Evolutionary conservation across 2,329 filamentous ascomycete species (phyloP).

Genomic region (Graphium sp.): DNA sequence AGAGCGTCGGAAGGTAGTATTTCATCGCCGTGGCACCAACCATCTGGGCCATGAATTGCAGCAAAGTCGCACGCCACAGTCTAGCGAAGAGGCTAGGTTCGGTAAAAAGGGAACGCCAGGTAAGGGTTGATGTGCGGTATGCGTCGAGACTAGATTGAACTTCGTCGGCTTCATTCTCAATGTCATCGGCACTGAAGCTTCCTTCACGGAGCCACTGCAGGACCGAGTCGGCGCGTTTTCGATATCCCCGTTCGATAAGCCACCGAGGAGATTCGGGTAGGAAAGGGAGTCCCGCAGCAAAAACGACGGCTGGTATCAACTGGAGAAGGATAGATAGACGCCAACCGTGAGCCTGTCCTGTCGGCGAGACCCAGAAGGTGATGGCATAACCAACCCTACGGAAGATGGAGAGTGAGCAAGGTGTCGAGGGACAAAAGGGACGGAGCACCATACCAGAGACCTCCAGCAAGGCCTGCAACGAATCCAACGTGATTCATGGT

Average conservation of each 20-base stretch:
- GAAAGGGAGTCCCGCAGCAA: constrained; percentile 30
- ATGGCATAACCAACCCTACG: constrained; percentile 36
- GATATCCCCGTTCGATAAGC: constrained; percentile 32
- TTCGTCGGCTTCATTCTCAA: constrained; percentile 23
- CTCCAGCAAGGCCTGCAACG: constrained; percentile 31
- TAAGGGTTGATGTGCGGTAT: constrained; percentile 14
- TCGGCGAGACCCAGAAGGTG: constrained; percentile 29
- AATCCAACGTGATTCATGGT: constrained; percentile 44
- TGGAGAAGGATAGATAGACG: constrained; percentile 32
- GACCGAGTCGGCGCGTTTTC: constrained; percentile 21
- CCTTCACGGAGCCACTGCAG: constrained; percentile 31
- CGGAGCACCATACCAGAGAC: constrained; percentile 28
- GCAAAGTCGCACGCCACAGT: constrained; percentile 36
- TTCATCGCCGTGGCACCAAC: constrained; percentile 43
- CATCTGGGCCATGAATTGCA: constrained; percentile 45
- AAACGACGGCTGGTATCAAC: constrained; percentile 30
- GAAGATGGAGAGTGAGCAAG: constrained; percentile 3
- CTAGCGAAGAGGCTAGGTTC: constrained; percentile 28
- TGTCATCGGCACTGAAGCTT: constrained; percentile 16
- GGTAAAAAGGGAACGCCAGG: constrained; percentile 25
- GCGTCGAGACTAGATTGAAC: constrained; percentile 26
- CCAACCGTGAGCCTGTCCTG: constrained; percentile 31
- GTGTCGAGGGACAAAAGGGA: neutral
- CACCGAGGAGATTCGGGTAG: constrained; percentile 39
- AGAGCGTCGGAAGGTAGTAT: constrained; percentile 38